Conservation (phyloP, 176 grass and related monocot genomes). For the Pontederia crassipes region DNA sequence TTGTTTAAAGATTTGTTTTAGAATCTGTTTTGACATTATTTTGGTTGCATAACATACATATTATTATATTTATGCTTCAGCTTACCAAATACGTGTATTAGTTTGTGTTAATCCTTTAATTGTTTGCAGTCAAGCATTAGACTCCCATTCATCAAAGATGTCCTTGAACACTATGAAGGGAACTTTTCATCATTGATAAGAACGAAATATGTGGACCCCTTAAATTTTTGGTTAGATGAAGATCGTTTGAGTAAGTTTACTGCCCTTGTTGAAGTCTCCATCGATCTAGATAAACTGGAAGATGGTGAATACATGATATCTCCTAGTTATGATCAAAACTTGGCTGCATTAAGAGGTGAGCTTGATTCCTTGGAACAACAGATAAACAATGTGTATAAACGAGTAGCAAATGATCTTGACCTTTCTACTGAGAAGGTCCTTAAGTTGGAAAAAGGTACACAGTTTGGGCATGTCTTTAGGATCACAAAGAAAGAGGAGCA, state of each 20-base stretch:
- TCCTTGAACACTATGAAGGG: conserved; percentile 67
- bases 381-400: conserved; percentile 61
- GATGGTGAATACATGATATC: conserved; percentile 93
- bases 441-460: conserved; percentile 81
- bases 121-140: conserved; percentile 60
- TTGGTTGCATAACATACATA: neutral
- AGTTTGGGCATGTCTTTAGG: conserved; percentile 93
- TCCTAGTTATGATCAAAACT: conserved; percentile 55
- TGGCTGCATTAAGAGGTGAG: conserved; percentile 55
- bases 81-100: neutral
- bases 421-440: conserved; percentile 73
- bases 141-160: conserved; percentile 49
- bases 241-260: conserved; percentile 49
- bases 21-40: no score
- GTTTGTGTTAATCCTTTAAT: neutral
- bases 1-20: no score
- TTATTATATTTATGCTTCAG: neutral
- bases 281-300: conserved; percentile 74
- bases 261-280: conserved; percentile 55
- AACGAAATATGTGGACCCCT: conserved; percentile 41
- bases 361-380: conserved; percentile 61
- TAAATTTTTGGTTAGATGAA: conserved; percentile 60
- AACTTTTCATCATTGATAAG: conserved; percentile 66
- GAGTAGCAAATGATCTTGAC: conserved; percentile 70
- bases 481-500: conserved; percentile 99